phyloP scores from a whole-genome alignment of 306 rosid genomes.

The Ormosia emarginata region DNA sequence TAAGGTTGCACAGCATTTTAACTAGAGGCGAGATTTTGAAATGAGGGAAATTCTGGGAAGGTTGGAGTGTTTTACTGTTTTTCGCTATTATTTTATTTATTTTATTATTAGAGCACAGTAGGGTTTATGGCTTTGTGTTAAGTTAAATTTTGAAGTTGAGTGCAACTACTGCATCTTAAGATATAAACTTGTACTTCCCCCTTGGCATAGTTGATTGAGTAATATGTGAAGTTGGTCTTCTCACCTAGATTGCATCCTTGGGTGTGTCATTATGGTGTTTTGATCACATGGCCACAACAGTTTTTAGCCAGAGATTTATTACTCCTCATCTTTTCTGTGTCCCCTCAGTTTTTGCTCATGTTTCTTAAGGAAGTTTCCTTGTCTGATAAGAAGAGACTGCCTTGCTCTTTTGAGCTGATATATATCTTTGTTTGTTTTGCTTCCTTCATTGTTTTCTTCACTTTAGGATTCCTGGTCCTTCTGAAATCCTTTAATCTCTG shows the following conservation, averaged over 20 bases:
- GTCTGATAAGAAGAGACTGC: too few relatives aligned
- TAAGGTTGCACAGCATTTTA: background rate
- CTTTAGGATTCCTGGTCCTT: too few relatives aligned
- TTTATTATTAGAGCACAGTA: background rate
- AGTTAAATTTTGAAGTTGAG: background rate
- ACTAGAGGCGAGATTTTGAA: background rate
- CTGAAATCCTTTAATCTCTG: too few relatives aligned
- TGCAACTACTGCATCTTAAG: background rate
- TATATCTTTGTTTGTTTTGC: too few relatives aligned
- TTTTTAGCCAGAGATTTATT: too few relatives aligned
- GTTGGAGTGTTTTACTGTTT: background rate
- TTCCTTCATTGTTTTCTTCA: too few relatives aligned
- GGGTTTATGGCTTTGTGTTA: background rate
- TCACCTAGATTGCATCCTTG: background rate
- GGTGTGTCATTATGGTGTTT: background rate
- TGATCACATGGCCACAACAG: too few relatives aligned
- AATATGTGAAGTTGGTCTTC: background rate
- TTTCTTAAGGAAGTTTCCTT: too few relatives aligned
- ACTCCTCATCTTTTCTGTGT: too few relatives aligned
- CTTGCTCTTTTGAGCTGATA: too few relatives aligned
- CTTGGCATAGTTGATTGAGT: background rate
- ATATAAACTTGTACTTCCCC: background rate
- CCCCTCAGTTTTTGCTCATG: too few relatives aligned
- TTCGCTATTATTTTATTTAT: too few relatives aligned
- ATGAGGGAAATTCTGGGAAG: background rate